Evolutionary conservation across 2,329 filamentous ascomycete species (phyloP), one percentile per base, ranked within the genome.

Genomic region (Penicillium corylophilum): DNA sequence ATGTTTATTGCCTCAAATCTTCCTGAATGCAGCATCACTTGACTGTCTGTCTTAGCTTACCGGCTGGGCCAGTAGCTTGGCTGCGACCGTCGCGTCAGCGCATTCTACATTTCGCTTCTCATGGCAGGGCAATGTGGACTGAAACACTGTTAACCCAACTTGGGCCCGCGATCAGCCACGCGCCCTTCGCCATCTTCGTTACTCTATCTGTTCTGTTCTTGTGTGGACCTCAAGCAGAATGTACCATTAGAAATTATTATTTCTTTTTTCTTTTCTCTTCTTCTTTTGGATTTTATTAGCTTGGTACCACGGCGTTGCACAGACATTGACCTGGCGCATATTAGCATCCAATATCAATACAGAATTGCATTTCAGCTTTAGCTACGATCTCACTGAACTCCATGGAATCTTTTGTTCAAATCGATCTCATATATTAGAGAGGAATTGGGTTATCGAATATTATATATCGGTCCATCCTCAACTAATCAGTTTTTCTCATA

Each of bases 281-380:
- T 40, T 16, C 20, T 36, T 23, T 41, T 47, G 7, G 35, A 41
- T 50, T 35, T 38, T 31, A 15, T 31, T 15, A 8, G 24, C 24
- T 38, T 38, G 35, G 16, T 54, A 33, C 23, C 46, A 46, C 33
- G 55, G 55, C 49, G 54, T 56, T 54, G 52, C 48, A 56, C 48
- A 48, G 46, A 49, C 18, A 35, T 54, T 41, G 35, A 46, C 29
- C 41, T 53, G 50, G 52, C 46, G 50, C 42, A 47, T 50, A 53
- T 47, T 18, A 48, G 45, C 48, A 49, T 55, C 33, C 43, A 41
- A 54, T 51, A 29, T 46, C 35, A 43, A 33, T 42, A 50, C 48
- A 56, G 33, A 53, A 45, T 57, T 55, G 55, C 49, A 57, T 60
- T 29, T 38, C 13, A 28, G 18, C 16, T 18, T 26, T 44, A 23